These are phyloP conservation scores for Hemisphaericaspora xylofermentans DNA, from an alignment of 1,139 yeast genomes.

Conservation along the genomic window DNA sequence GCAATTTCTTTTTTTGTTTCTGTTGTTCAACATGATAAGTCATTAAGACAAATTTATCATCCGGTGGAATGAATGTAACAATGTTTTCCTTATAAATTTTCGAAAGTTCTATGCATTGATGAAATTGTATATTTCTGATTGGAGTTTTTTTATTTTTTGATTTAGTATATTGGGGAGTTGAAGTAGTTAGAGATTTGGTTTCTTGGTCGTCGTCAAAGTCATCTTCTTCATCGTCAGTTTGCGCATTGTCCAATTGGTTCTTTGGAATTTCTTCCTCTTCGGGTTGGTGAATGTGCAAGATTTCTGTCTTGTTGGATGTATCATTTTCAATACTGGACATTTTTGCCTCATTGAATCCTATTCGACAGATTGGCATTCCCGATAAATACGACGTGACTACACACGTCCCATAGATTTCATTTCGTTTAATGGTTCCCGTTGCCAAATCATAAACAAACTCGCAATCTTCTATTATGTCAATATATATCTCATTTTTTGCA, in stretches of 20 bases:
- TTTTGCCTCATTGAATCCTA: constrained; percentile 43
- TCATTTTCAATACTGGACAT: constrained; percentile 30
- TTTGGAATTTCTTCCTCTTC: constrained; percentile 16
- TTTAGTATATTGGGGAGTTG: not conserved
- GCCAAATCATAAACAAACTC: constrained; percentile 41
- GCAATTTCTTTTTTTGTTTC: constrained; percentile 33
- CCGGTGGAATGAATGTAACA: constrained; percentile 47
- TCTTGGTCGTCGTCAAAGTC: constrained; percentile 1
- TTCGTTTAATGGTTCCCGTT: constrained; percentile 27
- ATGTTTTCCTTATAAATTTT: constrained; percentile 39
- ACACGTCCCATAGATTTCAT: constrained; percentile 40
- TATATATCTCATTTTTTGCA: constrained; percentile 46
- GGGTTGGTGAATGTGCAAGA: too few relatives aligned
- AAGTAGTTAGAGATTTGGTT: constrained; percentile 2
- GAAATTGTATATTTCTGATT: constrained; percentile 45
- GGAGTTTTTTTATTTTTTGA: constrained; percentile 26
- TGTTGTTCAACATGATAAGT: constrained; percentile 44
- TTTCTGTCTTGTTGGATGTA: constrained; percentile 10
- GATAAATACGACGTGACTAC: constrained; percentile 42
- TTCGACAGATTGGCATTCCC: constrained; percentile 46
- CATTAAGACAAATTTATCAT: constrained; percentile 42
- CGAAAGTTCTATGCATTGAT: constrained; percentile 45
- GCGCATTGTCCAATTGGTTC: constrained; percentile 18
- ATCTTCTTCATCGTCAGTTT: constrained; percentile 18
- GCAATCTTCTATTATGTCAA: constrained; percentile 42